Conservation (phyloP, 1,284 basidiomycete genomes). For the Puccinia hordei region DNA sequence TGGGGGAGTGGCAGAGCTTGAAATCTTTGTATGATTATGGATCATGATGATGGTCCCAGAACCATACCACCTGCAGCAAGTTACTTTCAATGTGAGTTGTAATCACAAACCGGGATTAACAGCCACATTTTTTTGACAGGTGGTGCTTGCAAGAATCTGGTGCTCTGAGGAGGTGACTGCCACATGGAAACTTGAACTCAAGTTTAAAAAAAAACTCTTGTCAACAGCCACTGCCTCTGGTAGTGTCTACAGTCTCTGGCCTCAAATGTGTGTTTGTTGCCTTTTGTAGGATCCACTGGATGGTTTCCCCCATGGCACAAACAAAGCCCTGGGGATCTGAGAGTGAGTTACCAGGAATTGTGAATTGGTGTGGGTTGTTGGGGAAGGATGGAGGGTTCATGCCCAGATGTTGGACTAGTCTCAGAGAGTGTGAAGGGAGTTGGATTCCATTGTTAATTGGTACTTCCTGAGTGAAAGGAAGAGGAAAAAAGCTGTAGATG, state of each 20-base stretch:
- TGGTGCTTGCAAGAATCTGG: not conserved
- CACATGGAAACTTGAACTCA: not conserved
- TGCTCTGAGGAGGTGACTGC: not conserved
- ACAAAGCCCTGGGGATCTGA: too few relatives aligned
- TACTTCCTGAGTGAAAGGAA: not conserved
- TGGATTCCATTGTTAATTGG: not conserved
- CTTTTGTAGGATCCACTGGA: not conserved
- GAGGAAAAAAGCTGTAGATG: too few relatives aligned
- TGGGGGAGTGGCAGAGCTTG: not conserved
- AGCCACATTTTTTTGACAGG: not conserved
- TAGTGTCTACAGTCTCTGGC: too few relatives aligned
- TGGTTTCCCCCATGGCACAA: too few relatives aligned
- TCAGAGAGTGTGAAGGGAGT: not conserved
- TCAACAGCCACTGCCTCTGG: not conserved
- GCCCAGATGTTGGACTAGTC: not conserved
- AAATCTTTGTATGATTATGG: not conserved
- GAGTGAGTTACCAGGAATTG: too few relatives aligned
- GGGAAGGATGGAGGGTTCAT: not conserved
- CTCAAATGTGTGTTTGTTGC: not conserved
- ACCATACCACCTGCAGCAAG: not conserved
- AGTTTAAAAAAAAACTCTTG: not conserved
- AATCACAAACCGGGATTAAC: not conserved
- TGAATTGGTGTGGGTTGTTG: too few relatives aligned
- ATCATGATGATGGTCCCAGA: not conserved
- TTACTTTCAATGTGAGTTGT: not conserved